phyloP scores from a whole-genome alignment of 306 rosid genomes.

The Acacia melanoxylon region DNA sequence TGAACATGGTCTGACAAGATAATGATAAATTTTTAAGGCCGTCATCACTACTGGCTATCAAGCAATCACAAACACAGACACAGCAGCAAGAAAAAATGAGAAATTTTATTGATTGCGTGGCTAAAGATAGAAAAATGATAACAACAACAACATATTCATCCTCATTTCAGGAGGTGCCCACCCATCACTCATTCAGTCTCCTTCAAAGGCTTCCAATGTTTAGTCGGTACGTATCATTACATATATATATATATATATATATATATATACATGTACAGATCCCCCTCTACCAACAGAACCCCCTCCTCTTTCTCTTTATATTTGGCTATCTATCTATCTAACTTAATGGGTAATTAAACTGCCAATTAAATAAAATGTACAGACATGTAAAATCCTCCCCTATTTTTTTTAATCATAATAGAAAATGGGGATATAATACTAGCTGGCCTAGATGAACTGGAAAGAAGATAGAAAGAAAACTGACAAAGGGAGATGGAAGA shows the following conservation, averaged over 20 bases:
- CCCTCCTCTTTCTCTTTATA: conserved; percentile 15
- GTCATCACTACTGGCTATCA: neutral
- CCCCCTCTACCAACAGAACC: conserved; percentile 50
- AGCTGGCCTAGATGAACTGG: conserved; percentile 34
- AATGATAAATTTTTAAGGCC: neutral
- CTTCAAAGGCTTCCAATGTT: conserved; percentile 34
- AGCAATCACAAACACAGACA: neutral
- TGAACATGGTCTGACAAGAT: neutral
- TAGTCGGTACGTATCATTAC: conserved; percentile 48
- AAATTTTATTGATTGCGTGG: conserved; percentile 54
- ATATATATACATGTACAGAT: conserved; percentile 46
- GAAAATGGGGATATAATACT: conserved; percentile 35
- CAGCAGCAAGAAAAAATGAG: conserved; percentile 1
- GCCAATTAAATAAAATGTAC: conserved; percentile 40
- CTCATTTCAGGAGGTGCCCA: conserved; percentile 45
- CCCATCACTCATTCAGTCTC: conserved; percentile 53
- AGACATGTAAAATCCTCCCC: conserved; percentile 14
- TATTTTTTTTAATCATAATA: conserved; percentile 10
- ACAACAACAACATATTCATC: conserved; percentile 41
- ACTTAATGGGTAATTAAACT: conserved; percentile 28
- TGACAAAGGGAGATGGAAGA: conserved; percentile 39
- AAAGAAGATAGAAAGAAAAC: neutral
- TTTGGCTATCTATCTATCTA: conserved; percentile 12
- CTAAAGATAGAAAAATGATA: conserved; percentile 20
- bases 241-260: conserved; percentile 48